These are phyloP conservation scores for Fraxinus cuspidata DNA, from an alignment of 257 asterid genomes.

Conservation along the genomic window DNA sequence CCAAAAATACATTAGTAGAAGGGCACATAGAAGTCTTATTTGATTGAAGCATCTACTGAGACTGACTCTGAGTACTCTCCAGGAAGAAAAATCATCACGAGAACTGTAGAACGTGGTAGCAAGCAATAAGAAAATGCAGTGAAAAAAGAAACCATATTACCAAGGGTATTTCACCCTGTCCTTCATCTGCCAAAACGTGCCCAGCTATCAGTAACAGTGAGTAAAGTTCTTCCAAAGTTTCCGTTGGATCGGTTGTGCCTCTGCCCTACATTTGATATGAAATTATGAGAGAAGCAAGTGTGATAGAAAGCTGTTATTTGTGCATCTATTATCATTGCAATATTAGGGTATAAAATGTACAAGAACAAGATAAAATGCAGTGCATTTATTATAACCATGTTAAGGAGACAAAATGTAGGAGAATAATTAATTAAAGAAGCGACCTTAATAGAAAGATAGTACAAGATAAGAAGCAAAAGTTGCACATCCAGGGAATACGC, in stretches of 20 bases:
- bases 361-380: conserved; percentile 2
- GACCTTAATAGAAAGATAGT: conserved; percentile 10
- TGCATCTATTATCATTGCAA: conserved; percentile 16
- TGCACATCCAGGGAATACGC: neutral
- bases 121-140: conserved; percentile 10
- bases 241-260: conserved; percentile 80
- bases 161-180: conserved; percentile 90
- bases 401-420: conserved; percentile 5
- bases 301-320: conserved; percentile 12
- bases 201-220: conserved; percentile 88
- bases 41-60: neutral
- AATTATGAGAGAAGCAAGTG: conserved; percentile 28
- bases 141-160: conserved; percentile 40
- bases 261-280: conserved; percentile 64
- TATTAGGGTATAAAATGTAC: neutral
- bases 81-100: conserved; percentile 8
- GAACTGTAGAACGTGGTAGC: conserved; percentile 16
- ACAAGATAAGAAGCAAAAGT: conserved; percentile 3
- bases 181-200: conserved; percentile 96
- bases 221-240: conserved; percentile 91
- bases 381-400: conserved; percentile 16
- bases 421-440: conserved; percentile 21
- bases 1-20: conserved; percentile 12
- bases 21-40: conserved; percentile 9
- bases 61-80: conserved; percentile 24